Conservation (phyloP, 306 rosid genomes). For the Ochetophila trinervis region DNA sequence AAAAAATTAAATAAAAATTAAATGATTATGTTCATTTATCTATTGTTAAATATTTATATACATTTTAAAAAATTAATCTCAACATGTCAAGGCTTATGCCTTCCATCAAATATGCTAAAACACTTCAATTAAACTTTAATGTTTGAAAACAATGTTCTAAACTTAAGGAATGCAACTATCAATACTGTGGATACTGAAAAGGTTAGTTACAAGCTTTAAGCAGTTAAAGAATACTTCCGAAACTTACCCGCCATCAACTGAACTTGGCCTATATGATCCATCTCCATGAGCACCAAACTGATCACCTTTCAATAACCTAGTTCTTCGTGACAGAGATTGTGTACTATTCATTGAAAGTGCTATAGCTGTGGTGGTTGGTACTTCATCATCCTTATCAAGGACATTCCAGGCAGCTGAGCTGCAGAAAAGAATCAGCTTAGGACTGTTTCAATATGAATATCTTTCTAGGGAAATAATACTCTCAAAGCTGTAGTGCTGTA, state of each 20-base stretch:
- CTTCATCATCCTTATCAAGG: constrained; percentile 78
- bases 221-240: constrained; percentile 25
- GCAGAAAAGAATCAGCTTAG: constrained; percentile 38
- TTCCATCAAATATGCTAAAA: no score
- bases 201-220: constrained; percentile 8
- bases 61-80: no score
- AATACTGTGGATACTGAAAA: background rate
- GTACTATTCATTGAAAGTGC: constrained; percentile 61
- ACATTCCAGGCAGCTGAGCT: constrained; percentile 63
- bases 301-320: constrained; percentile 80
- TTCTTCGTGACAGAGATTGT: constrained; percentile 91
- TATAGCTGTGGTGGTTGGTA: constrained; percentile 79
- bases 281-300: constrained; percentile 57
- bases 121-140: no score
- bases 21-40: no score
- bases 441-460: background rate
- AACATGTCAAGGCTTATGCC: no score
- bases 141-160: background rate
- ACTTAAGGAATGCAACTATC: background rate
- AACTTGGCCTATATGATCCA: constrained; percentile 67
- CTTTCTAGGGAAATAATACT: background rate
- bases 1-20: no score
- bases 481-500: background rate
- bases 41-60: no score
- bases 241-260: constrained; percentile 85